These are phyloP conservation scores for Pichia kluyveri DNA, from an alignment of 805 yeast species.

Conservation along the genomic window DNA sequence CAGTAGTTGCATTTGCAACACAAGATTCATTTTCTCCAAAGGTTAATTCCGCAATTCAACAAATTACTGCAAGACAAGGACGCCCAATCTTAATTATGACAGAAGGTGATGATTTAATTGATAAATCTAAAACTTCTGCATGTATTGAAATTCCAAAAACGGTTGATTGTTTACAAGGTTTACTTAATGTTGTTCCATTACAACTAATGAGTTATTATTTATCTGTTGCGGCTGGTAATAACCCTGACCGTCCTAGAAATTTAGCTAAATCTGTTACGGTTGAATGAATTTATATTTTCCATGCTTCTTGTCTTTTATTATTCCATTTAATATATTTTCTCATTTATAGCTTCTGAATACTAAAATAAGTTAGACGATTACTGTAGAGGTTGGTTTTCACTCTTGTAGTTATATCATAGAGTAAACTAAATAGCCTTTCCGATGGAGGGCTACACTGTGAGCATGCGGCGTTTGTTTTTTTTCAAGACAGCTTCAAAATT, in stretches of 20 bases:
- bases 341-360: too few species aligned
- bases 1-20: slow-evolving; percentile 93
- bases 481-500: too few species aligned
- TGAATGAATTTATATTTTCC: slow-evolving; percentile 38
- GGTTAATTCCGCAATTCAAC: slow-evolving; percentile 91
- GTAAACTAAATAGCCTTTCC: too few species aligned
- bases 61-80: slow-evolving; percentile 95
- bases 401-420: too few species aligned
- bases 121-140: slow-evolving; percentile 47
- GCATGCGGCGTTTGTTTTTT: too few species aligned
- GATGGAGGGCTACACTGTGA: too few species aligned
- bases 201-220: slow-evolving; percentile 96
- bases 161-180: slow-evolving; percentile 96
- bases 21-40: slow-evolving; percentile 94
- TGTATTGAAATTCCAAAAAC: slow-evolving; percentile 88
- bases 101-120: slow-evolving; percentile 62
- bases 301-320: background rate
- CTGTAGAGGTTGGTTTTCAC: too few species aligned
- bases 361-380: too few species aligned
- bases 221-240: slow-evolving; percentile 89
- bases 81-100: slow-evolving; percentile 91
- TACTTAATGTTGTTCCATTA: slow-evolving; percentile 86
- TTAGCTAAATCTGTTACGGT: slow-evolving; percentile 98
- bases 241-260: slow-evolving; percentile 98
- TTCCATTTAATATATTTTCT: too few species aligned